Percentiles rank a stretch among this genome's conserved stretches.
phyloP scores from a whole-genome alignment of 495 filamentous ascomycete genomes.

The Hapsidospora chrysogenum region DNA sequence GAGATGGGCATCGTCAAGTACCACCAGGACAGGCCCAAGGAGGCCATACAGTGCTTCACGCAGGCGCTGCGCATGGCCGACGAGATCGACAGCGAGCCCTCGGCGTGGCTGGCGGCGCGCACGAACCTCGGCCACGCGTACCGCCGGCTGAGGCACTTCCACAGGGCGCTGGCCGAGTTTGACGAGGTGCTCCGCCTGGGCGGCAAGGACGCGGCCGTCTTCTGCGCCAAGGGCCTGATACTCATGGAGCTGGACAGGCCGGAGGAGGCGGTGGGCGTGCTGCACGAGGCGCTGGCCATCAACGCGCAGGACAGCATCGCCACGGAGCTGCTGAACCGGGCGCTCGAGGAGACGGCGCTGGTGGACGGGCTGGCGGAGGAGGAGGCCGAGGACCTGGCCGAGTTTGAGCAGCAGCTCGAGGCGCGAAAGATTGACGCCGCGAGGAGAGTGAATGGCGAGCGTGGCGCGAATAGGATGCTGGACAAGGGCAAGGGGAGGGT shows the following conservation, averaged over 20 bases:
- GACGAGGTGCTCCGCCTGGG: slow-evolving; percentile 66
- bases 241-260: slow-evolving; percentile 49
- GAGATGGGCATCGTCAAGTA: slow-evolving; percentile 91
- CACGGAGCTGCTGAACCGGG: slow-evolving; percentile 57
- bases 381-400: slow-evolving; percentile 4
- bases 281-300: slow-evolving; percentile 60
- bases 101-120: slow-evolving; percentile 73
- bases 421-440: neutral
- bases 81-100: slow-evolving; percentile 63
- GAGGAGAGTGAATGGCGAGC: neutral
- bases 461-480: neutral
- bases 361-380: slow-evolving; percentile 11
- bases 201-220: slow-evolving; percentile 53
- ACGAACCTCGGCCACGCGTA: slow-evolving; percentile 82
- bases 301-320: slow-evolving; percentile 56
- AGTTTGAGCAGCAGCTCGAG: slow-evolving; percentile 4
- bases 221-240: slow-evolving; percentile 58
- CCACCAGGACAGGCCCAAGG: slow-evolving; percentile 65
- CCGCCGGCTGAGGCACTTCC: slow-evolving; percentile 50
- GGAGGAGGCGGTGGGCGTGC: slow-evolving; percentile 46
- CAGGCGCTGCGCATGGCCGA: slow-evolving; percentile 60
- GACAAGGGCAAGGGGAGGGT: slow-evolving; percentile 4
- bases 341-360: slow-evolving; percentile 49
- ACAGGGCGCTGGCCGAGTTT: slow-evolving; percentile 61
- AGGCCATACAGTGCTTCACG: slow-evolving; percentile 55